Conservation (phyloP, 176 grass and related monocot species). For the Puccinellia tenuiflora region DNA sequence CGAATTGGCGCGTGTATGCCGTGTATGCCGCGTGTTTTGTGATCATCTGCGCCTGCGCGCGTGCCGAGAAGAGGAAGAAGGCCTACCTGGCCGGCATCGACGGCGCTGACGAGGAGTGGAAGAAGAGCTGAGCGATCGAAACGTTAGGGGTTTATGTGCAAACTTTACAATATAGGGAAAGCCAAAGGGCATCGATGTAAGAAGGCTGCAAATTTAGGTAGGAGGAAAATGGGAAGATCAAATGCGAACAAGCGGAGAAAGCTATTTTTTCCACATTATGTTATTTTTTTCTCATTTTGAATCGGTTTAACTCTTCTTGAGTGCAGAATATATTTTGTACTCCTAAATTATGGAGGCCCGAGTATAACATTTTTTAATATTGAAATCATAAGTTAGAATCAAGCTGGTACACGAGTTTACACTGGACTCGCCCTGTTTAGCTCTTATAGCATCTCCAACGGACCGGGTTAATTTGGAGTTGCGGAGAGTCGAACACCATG, state of each 20-base stretch:
- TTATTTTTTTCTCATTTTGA: not conserved
- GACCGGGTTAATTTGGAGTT: no score
- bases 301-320: no score
- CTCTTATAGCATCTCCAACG: no score
- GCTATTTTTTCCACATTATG: not conserved
- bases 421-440: no score
- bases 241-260: not conserved
- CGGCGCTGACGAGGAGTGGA: constrained; percentile 71
- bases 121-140: constrained; percentile 53
- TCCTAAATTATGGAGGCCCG: no score
- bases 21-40: constrained; percentile 87
- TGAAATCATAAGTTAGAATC: no score
- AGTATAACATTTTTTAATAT: no score
- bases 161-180: not conserved
- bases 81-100: constrained; percentile 49
- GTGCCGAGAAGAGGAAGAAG: constrained; percentile 87
- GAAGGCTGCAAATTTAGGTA: not conserved
- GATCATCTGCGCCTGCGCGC: constrained; percentile 69
- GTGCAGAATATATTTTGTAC: no score
- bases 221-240: not conserved
- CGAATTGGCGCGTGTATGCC: constrained; percentile 86
- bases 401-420: no score
- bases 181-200: constrained; percentile 27
- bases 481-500: no score
- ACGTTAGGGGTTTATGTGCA: not conserved